Base-by-base conservation (phyloP, 108 stramenopile species). In the Cyclotella cryptica region DNA sequence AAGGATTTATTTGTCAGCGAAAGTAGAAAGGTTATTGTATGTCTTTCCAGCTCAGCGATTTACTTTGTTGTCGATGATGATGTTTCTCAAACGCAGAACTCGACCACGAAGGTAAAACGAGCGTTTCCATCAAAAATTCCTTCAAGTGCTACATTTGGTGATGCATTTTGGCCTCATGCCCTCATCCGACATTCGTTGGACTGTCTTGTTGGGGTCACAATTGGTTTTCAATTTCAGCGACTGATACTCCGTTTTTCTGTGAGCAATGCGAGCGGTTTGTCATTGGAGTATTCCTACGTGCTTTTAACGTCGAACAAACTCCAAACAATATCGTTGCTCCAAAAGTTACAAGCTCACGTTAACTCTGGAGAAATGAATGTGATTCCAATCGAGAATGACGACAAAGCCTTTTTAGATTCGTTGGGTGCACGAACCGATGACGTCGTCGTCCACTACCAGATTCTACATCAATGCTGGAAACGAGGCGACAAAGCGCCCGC, bases 171-270 rank as follows among this genome's bases (percentile, higher is more conserved):
- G 92, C 92, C 94, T 9, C 92, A 93, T 76, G 90, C 92, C 52
- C 72, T 90, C 18, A 87, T 91, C 4, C 84, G 92, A 2, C 92
- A 93, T 52, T 66, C 88, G 0, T 74, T 90, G 0, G 80, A 78
- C 10, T 79, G 81, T 29, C 84, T 96, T 19, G 30, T 81, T 39
- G 74, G 86, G 11, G 88, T 93, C 61, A 85, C 86, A 24, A 96
- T 96, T 80, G 95, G 95, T 24, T 96, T 96, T 73, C 85, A 86
- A 18, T 96, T 96, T 70, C 95, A 96, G 74, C 80, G 95, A 14
- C 78, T 96, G 15, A 84, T 81, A 19, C 81, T 96, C 13, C 85
- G 79, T 28, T 93, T 96, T 68, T 77, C 73, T n/a, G 53, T 75
- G n/a, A 66, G 66, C 58, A 83, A 83, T 47, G 61, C 83, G 22